Evolutionary conservation across 2,329 filamentous ascomycete species (phyloP).

Genomic region (Emericellopsis cladophorae): DNA sequence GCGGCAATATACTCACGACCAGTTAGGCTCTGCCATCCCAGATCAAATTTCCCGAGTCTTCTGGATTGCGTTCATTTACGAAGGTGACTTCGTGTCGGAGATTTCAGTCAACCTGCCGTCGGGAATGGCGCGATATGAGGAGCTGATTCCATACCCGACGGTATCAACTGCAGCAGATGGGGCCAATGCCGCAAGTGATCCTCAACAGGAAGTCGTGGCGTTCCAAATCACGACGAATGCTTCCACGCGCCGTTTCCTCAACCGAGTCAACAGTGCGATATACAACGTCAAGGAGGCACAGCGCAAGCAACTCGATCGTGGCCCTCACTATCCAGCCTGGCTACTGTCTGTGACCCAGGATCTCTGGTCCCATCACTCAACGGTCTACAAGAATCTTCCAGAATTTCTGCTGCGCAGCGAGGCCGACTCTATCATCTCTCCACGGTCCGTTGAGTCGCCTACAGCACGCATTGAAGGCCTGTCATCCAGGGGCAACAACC

Average conservation of each 20-base stretch:
- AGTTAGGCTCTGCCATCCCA: slow-evolving; percentile 1
- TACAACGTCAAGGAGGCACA: slow-evolving; percentile 14
- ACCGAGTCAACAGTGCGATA: slow-evolving; percentile 14
- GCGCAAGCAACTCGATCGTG: slow-evolving; percentile 5
- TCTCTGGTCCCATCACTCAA: slow-evolving; percentile 12
- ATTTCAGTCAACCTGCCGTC: slow-evolving; percentile 13
- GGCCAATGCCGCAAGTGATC: background rate
- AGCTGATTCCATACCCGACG: slow-evolving; percentile 11
- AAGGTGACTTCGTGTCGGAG: slow-evolving; percentile 16
- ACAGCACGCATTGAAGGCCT: slow-evolving; percentile 5
- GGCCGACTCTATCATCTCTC: background rate
- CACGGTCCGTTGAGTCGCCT: slow-evolving; percentile 1
- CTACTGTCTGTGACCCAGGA: slow-evolving; percentile 12
- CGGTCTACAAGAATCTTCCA: slow-evolving; percentile 13
- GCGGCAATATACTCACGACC: slow-evolving; percentile 1
- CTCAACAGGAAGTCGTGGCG: slow-evolving; percentile 11
- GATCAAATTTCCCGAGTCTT: slow-evolving; percentile 13
- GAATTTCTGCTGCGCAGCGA: slow-evolving; percentile 9
- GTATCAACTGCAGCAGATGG: background rate
- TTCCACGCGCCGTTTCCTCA: slow-evolving; percentile 14
- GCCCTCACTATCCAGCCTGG: slow-evolving; percentile 11
- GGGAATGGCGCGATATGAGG: slow-evolving; percentile 15
- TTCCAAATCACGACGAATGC: slow-evolving; percentile 18
- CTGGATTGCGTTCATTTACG: slow-evolving; percentile 16
- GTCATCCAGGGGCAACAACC: slow-evolving; percentile 11